Base-by-base conservation (phyloP, 495 filamentous ascomycete species). In the Penicillium lividum region DNA sequence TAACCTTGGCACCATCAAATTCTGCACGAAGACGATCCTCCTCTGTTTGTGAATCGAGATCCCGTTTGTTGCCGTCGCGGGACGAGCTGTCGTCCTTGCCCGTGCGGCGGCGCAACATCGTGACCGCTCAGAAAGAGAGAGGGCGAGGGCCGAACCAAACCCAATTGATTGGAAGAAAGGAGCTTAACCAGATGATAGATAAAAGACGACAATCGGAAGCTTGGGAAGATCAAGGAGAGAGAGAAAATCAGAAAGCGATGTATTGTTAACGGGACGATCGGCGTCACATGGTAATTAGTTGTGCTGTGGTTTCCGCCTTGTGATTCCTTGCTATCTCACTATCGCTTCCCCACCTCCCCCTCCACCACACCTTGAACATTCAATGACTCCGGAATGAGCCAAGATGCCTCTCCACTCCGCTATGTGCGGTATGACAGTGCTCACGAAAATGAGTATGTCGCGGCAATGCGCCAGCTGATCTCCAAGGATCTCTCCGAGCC, bases 401-500 rank as follows among this genome's bases (percentile, higher is more conserved):
- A 67, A 54, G 58, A 72, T 65, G 63, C 62, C 33, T 53, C 64
- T 48, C 54, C 86, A 54, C 83, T 96, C 57, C 80, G 80, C 58
- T 98, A 97, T 73, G 80, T 92, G 58, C 91, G 90, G 68, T 99
- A 98, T 70, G 82, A 92, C 53, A 82, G 84, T 65, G 70, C 78
- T 7, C 86, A 91, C 60, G 95, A 98, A 68, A 83, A 86, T 34
- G 74, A 83, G 49, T 96, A 94, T 63, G 86, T 98, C 45, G 84
- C 91, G 46, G 84, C 90, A 25, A 98, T 99, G 75, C 85, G 95
- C 52, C 85, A 91, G 54, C 74, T 99, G 67, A 99, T 99, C 69
- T 96, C 93, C 29, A 94, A 93, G 59, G 95, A 98, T 69, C 85
- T 99, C 29, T 97, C 93, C 57, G 95, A 99, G 69, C 95, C 95